Evolutionary conservation across 192 early-diverging fungal genomes (phyloP).

Genomic region (Kickxella alabastrina): DNA sequence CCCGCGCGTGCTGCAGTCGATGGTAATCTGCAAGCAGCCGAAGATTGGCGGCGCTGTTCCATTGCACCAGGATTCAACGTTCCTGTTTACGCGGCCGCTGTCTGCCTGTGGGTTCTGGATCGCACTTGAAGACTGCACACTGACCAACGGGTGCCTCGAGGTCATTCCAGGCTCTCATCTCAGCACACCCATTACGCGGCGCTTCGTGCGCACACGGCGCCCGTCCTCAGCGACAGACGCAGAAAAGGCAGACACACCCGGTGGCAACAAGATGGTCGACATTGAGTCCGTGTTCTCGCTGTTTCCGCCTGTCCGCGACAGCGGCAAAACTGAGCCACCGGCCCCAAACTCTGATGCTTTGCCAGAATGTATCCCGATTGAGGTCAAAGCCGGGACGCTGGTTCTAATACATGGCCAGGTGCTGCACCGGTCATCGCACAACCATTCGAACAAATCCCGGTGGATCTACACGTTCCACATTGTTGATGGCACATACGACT

Average conservation of each 20-base stretch:
- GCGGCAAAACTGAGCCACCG: neutral
- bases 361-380: conserved; percentile 7
- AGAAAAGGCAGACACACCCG: neutral
- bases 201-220: conserved; percentile 38
- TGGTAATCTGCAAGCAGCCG: conserved; percentile 84
- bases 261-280: conserved; percentile 33
- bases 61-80: conserved; percentile 86
- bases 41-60: conserved; percentile 69
- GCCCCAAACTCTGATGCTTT: neutral
- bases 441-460: conserved; percentile 69
- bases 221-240: neutral
- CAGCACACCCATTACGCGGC: conserved; percentile 36
- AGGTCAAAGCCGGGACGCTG: conserved; percentile 59
- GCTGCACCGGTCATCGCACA: conserved; percentile 78
- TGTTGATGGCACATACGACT: conserved; percentile 70
- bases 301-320: conserved; percentile 6
- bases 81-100: conserved; percentile 82
- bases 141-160: conserved; percentile 80
- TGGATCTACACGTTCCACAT: conserved; percentile 96
- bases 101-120: conserved; percentile 89
- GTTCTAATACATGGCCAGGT: conserved; percentile 89
- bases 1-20: conserved; percentile 80
- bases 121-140: conserved; percentile 87
- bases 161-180: conserved; percentile 84
- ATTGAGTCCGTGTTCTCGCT: conserved; percentile 24